These are phyloP conservation scores for Calendula officinalis DNA, from an alignment of 129 eudicot genomes.

Conservation along the genomic window DNA sequence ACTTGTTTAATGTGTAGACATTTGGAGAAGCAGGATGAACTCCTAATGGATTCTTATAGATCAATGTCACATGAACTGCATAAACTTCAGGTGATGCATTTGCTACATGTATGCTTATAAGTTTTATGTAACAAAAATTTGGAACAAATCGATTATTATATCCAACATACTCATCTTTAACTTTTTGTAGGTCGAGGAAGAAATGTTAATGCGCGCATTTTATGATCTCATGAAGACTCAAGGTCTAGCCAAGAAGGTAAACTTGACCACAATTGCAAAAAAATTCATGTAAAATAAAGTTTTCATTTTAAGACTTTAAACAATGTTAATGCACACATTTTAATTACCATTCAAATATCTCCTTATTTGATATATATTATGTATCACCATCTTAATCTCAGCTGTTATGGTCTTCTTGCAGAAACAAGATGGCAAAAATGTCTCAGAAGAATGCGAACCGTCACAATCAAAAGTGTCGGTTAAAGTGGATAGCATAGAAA, in stretches of 20 bases:
- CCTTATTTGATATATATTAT: neutral
- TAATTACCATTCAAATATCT: neutral
- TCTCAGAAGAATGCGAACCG: slow-evolving; percentile 8
- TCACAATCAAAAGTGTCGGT: slow-evolving; percentile 6
- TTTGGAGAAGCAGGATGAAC: slow-evolving; percentile 84
- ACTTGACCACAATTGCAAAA: neutral
- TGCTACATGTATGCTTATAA: neutral
- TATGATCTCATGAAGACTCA: slow-evolving; percentile 61
- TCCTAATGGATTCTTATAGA: slow-evolving; percentile 61
- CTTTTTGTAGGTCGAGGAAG: slow-evolving; percentile 69
- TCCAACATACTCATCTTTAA: neutral
- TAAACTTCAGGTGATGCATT: slow-evolving; percentile 56
- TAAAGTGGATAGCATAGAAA: slow-evolving; percentile 2
- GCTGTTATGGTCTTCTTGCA: slow-evolving; percentile 18
- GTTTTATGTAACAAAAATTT: no score
- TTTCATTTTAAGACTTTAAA: no score
- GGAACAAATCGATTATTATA: neutral
- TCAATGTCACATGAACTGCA: slow-evolving; percentile 72
- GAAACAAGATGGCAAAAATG: slow-evolving; percentile 16
- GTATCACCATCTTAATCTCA: neutral
- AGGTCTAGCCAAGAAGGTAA: slow-evolving; percentile 39
- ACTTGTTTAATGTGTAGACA: slow-evolving; percentile 44
- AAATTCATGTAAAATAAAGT: neutral
- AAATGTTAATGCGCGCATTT: slow-evolving; percentile 75
- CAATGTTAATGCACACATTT: no score